Evolutionary conservation across 441 rosid genomes (phyloP).

Genomic region (Pelargonium australe): DNA sequence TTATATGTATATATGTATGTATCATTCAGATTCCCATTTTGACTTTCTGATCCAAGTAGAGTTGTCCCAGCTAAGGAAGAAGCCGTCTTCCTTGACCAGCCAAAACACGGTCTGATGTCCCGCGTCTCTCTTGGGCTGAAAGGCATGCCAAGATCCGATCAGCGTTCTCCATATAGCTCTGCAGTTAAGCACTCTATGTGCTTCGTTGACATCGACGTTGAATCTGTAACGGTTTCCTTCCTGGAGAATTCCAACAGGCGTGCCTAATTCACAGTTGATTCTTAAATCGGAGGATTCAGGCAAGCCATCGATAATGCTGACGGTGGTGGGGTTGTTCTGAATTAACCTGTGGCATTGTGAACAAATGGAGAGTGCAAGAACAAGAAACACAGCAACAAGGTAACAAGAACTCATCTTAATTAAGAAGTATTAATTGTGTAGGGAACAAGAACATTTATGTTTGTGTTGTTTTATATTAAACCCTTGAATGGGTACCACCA

Average conservation of each 20-base stretch:
- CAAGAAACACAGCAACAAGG: slow-evolving; percentile 3
- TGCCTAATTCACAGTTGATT: background rate
- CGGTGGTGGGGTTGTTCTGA: background rate
- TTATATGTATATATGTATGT: no score
- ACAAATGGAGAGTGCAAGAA: background rate
- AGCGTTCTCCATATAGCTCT: background rate
- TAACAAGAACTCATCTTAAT: background rate
- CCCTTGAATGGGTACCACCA: no score
- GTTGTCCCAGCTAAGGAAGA: slow-evolving; percentile 8
- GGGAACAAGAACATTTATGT: no score
- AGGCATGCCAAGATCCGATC: background rate
- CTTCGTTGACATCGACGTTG: background rate
- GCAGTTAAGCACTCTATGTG: background rate
- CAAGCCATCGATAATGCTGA: background rate
- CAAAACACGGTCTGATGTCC: background rate
- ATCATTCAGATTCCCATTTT: background rate
- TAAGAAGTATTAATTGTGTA: no score
- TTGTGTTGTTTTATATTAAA: no score
- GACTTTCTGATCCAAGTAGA: slow-evolving; percentile 3
- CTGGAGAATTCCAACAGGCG: no score
- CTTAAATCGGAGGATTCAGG: background rate
- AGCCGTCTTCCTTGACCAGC: background rate
- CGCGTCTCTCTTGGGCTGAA: background rate
- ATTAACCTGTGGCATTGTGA: background rate
- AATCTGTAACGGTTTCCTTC: background rate